A percentile compares a stretch with the other conserved stretches of the same genome.
phyloP scores from a whole-genome alignment of 768 basidiomycete genomes.

The Leccinum ochraceum region DNA sequence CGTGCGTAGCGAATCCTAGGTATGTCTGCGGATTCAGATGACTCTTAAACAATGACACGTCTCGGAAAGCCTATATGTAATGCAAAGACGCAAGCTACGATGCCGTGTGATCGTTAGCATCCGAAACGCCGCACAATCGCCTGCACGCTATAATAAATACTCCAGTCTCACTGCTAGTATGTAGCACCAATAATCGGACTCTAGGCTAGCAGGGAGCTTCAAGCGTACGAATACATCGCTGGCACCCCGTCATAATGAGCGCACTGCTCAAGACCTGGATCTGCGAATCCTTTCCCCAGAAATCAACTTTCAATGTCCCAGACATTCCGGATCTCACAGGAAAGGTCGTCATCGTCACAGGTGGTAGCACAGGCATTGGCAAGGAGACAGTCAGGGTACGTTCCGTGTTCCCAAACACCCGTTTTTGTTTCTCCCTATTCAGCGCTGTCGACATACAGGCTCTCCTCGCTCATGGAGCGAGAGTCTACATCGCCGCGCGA shows the following conservation, averaged over 20 bases:
- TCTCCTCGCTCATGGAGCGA: conserved; percentile 34
- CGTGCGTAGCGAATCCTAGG: no score
- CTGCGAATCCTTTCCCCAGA: conserved; percentile 19
- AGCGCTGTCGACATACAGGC: conserved; percentile 8
- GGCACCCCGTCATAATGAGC: conserved; percentile 7
- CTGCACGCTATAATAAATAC: neutral
- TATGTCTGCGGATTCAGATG: no score
- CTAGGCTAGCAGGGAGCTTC: no score
- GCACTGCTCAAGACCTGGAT: conserved; percentile 8
- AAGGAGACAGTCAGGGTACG: conserved; percentile 23
- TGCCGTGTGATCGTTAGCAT: no score
- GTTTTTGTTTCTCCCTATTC: neutral
- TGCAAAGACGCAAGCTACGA: no score
- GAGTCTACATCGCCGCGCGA: conserved; percentile 39
- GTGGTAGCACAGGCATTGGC: conserved; percentile 34
- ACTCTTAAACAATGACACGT: no score
- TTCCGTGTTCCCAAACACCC: neutral
- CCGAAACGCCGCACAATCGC: neutral
- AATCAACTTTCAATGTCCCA: conserved; percentile 28
- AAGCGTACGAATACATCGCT: neutral
- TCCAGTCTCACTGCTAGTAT: neutral
- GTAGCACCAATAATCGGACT: no score
- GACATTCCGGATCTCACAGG: conserved; percentile 38
- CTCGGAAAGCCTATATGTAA: no score
- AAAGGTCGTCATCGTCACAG: conserved; percentile 38